These are phyloP conservation scores for Pichia occidentalis DNA, from an alignment of 805 yeast genomes.

Conservation along the genomic window DNA sequence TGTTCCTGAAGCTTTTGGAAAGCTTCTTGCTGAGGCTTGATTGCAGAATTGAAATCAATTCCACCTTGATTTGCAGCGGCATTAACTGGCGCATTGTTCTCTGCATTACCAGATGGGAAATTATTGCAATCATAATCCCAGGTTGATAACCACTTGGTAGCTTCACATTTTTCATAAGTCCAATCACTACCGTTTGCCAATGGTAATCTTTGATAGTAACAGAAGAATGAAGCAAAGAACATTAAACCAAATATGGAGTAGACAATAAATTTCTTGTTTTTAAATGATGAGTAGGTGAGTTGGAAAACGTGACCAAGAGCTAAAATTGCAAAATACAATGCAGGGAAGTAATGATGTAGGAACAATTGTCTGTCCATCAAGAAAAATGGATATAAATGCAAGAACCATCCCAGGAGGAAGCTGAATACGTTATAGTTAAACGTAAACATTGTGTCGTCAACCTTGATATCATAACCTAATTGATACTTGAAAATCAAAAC, in stretches of 20 bases:
- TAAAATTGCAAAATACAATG: slow-evolving; percentile 64
- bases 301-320: slow-evolving; percentile 31
- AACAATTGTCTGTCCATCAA: slow-evolving; percentile 91
- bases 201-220: slow-evolving; percentile 61
- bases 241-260: slow-evolving; percentile 42
- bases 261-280: slow-evolving; percentile 37
- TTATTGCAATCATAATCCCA: slow-evolving; percentile 89
- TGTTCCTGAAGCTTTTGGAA: slow-evolving; percentile 1
- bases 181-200: slow-evolving; percentile 73
- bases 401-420: slow-evolving; percentile 61
- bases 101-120: slow-evolving; percentile 33
- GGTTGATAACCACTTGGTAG: slow-evolving; percentile 47
- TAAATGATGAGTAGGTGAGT: slow-evolving; percentile 25
- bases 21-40: slow-evolving; percentile 10
- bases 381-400: slow-evolving; percentile 70
- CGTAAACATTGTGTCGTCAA: slow-evolving; percentile 51
- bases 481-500: slow-evolving; percentile 58
- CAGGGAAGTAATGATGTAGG: slow-evolving; percentile 90
- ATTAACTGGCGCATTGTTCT: slow-evolving; percentile 7
- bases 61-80: slow-evolving; percentile 11
- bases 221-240: slow-evolving; percentile 42
- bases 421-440: slow-evolving; percentile 58
- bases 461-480: slow-evolving; percentile 38
- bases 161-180: slow-evolving; percentile 63
- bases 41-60: slow-evolving; percentile 18